Percentiles rank a stretch among this genome's conserved stretches.
Conservation (phyloP, 163 green algal genomes). For the Scenedesmus sp. region DNA sequence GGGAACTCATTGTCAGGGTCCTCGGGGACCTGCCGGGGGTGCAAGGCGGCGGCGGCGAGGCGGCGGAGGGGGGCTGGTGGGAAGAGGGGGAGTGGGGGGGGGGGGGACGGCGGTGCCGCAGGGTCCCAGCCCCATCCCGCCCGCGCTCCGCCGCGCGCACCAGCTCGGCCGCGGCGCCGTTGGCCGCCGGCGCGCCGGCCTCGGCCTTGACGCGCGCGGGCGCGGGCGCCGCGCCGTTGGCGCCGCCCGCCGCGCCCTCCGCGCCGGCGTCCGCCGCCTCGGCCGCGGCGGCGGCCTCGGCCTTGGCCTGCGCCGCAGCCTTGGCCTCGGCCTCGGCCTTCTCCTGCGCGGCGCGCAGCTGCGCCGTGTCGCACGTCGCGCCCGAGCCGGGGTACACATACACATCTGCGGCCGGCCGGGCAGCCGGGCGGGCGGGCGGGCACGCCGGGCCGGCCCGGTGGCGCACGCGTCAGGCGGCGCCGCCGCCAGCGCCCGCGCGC, state of each 20-base stretch:
- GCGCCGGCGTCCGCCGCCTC: neutral
- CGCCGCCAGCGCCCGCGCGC: no score
- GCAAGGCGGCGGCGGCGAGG: no score
- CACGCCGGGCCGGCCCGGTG: no score
- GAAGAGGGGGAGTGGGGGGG: no score
- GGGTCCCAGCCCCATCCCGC: no score
- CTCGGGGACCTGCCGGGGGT: constrained; percentile 64
- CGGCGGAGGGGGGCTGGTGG: no score
- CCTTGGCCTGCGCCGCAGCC: neutral
- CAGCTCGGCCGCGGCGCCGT: constrained; percentile 1
- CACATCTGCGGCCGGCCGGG: constrained; percentile 13
- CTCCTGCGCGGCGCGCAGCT: neutral
- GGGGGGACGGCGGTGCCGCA: no score
- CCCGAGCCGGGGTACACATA: constrained; percentile 91
- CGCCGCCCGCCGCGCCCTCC: neutral
- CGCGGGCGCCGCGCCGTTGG: constrained; percentile 1
- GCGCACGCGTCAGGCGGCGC: no score
- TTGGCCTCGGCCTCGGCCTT: neutral
- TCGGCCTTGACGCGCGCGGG: constrained; percentile 5
- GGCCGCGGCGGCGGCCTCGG: neutral
- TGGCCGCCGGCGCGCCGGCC: constrained; percentile 1
- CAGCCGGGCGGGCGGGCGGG: no score
- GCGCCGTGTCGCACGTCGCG: constrained; percentile 74
- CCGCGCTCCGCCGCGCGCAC: no score
- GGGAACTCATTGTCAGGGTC: constrained; percentile 80